phyloP scores from a whole-genome alignment of 2,329 filamentous ascomycete species.

The Pseudogymnoascus sp. region DNA sequence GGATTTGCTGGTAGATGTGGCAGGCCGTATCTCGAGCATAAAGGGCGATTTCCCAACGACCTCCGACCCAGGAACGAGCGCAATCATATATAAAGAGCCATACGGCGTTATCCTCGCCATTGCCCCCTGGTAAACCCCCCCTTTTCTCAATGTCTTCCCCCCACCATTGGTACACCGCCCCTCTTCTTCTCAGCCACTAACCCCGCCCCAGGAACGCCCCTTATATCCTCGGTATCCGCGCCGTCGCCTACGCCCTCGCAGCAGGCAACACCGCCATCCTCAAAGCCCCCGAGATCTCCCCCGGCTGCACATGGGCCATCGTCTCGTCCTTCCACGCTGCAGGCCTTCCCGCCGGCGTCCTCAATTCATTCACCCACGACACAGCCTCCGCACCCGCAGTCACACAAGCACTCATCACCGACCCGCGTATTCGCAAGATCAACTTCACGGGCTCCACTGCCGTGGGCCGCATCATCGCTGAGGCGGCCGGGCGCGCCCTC shows the following conservation, averaged over 20 bases:
- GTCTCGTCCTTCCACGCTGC: slow-evolving; percentile 60
- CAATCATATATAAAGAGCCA: slow-evolving; percentile 64
- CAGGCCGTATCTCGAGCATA: slow-evolving; percentile 32
- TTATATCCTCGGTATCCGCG: slow-evolving; percentile 44
- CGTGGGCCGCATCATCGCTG: slow-evolving; percentile 65
- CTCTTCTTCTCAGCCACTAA: background rate
- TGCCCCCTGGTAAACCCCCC: slow-evolving; percentile 60
- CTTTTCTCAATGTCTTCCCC: background rate
- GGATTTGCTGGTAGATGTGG: slow-evolving; percentile 36
- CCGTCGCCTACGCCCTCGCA: slow-evolving; percentile 58
- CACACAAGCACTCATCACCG: slow-evolving; percentile 58
- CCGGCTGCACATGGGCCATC: slow-evolving; percentile 54
- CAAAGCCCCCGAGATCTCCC: slow-evolving; percentile 62
- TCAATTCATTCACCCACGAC: slow-evolving; percentile 63
- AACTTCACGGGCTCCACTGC: slow-evolving; percentile 76
- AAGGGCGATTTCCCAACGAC: slow-evolving; percentile 30
- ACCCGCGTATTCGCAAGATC: slow-evolving; percentile 64
- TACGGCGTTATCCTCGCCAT: slow-evolving; percentile 73
- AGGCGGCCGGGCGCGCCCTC: slow-evolving; percentile 60
- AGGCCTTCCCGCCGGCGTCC: slow-evolving; percentile 63
- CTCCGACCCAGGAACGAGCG: slow-evolving; percentile 41
- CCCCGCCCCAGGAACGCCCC: slow-evolving; percentile 43
- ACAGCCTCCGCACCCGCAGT: slow-evolving; percentile 58
- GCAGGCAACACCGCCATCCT: slow-evolving; percentile 69
- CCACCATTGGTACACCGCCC: background rate